These are phyloP conservation scores for Pseudohyphozyma bogoriensis DNA, from an alignment of 768 basidiomycete genomes.

Conservation along the genomic window DNA sequence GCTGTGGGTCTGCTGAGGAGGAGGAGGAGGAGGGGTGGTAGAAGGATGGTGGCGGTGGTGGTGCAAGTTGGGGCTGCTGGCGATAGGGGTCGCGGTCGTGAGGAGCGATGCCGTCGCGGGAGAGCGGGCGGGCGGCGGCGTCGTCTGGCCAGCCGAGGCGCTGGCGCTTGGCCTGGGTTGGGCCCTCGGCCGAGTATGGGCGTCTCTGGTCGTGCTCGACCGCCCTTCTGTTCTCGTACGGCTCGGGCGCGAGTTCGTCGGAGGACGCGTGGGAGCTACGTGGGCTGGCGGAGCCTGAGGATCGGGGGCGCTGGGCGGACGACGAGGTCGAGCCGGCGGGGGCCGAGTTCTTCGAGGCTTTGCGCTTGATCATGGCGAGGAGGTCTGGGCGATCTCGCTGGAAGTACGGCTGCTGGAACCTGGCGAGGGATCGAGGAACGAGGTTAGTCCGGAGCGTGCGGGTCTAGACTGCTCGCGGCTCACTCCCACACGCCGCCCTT, in stretches of 20 bases:
- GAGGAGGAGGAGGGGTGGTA: not conserved
- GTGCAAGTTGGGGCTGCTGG: too few relatives aligned
- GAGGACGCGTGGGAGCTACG: not conserved
- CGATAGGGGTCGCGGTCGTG: too few relatives aligned
- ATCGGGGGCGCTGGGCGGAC: not conserved
- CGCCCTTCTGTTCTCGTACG: too few relatives aligned
- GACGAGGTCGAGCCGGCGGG: not conserved
- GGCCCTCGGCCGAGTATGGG: too few relatives aligned
- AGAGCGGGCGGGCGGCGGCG: not conserved
- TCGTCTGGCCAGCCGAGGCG: not conserved
- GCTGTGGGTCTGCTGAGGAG: not conserved
- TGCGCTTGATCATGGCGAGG: conserved; percentile 47
- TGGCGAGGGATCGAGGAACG: too few relatives aligned
- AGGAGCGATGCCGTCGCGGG: too few relatives aligned
- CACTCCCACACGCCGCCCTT: conserved; percentile 39
- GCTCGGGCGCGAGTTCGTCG: not conserved
- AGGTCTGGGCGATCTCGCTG: conserved; percentile 48
- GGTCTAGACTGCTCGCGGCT: too few relatives aligned
- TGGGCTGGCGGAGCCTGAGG: not conserved
- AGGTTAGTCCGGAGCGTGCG: too few relatives aligned
- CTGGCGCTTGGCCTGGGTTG: not conserved
- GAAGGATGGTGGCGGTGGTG: not conserved
- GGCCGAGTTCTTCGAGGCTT: conserved; percentile 9
- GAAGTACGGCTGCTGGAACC: conserved; percentile 45
- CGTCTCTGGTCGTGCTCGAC: too few relatives aligned